phyloP scores from a whole-genome alignment of 1,284 basidiomycete genomes.

The Cutaneotrichosporon cyanovorans region DNA sequence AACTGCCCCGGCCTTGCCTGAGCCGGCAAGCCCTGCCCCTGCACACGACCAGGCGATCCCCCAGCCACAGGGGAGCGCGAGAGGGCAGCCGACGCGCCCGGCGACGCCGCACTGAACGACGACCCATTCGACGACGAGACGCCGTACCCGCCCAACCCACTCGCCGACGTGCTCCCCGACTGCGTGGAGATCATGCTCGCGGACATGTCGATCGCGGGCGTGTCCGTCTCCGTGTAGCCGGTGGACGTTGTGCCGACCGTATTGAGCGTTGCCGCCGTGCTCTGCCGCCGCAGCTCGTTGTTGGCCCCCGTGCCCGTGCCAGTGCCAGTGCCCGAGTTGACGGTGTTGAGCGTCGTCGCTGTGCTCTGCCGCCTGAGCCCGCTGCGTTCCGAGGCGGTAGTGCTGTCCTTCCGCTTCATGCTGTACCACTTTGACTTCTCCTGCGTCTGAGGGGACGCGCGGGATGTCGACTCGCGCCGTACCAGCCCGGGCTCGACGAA shows the following conservation, averaged over 20 bases:
- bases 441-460: not conserved
- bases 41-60: no score
- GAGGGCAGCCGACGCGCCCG: no score
- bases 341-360: conserved; percentile 9
- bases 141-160: no score
- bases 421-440: conserved; percentile 1
- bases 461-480: not conserved
- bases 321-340: not conserved
- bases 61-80: no score
- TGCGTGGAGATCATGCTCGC: conserved; percentile 4
- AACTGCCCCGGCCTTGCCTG: no score
- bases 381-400: not conserved
- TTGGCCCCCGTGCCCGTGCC: no score
- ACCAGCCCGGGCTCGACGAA: not conserved
- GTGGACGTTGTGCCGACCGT: not conserved
- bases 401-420: conserved; percentile 2
- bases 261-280: not conserved
- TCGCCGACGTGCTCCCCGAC: not conserved
- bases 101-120: not conserved
- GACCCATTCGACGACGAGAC: not conserved
- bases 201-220: conserved; percentile 4
- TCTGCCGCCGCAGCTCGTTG: not conserved
- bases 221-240: not conserved
- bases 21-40: not conserved
- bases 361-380: conserved; percentile 7